phyloP scores from a whole-genome alignment of 2,329 filamentous ascomycete species.

The Leptographium radiaticola region DNA sequence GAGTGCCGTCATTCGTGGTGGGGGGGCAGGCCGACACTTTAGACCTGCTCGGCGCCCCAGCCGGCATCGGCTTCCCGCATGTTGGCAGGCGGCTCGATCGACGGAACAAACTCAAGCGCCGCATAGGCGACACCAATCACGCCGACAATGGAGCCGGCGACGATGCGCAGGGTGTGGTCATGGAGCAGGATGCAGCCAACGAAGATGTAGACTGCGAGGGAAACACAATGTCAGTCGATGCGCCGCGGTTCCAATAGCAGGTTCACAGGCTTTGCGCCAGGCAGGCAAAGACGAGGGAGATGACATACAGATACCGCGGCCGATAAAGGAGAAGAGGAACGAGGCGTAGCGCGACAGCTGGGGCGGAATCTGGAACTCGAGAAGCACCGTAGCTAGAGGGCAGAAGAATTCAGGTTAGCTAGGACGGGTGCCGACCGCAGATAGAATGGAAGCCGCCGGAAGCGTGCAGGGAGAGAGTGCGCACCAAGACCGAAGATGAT shows the following conservation, averaged over 20 bases:
- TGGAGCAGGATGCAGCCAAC: slow-evolving; percentile 76
- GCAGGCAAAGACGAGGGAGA: background rate
- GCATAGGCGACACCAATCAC: slow-evolving; percentile 67
- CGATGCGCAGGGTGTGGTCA: slow-evolving; percentile 49
- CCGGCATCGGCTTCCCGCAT: slow-evolving; percentile 67
- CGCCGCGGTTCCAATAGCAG: background rate
- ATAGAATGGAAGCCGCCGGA: background rate
- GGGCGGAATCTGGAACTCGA: slow-evolving; percentile 91
- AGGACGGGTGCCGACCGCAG: slow-evolving; percentile 9
- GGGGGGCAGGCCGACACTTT: slow-evolving; percentile 14
- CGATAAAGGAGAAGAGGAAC: slow-evolving; percentile 96
- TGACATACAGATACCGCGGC: slow-evolving; percentile 77
- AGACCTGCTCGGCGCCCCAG: slow-evolving; percentile 69
- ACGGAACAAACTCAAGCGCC: slow-evolving; percentile 61
- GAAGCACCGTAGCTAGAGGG: slow-evolving; percentile 48
- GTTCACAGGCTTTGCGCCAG: background rate
- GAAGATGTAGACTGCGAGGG: slow-evolving; percentile 76
- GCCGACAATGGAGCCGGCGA: slow-evolving; percentile 67
- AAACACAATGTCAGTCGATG: background rate
- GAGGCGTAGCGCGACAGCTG: slow-evolving; percentile 88
- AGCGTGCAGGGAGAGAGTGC: slow-evolving; percentile 14
- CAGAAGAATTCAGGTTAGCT: background rate
- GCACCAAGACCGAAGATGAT: slow-evolving; percentile 80
- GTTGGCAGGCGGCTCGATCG: slow-evolving; percentile 67
- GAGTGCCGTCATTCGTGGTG: background rate